Percentiles rank a stretch among this genome's conserved stretches.
Conservation (phyloP, 2,329 filamentous ascomycete species). For the Calonectria leucothoes region DNA sequence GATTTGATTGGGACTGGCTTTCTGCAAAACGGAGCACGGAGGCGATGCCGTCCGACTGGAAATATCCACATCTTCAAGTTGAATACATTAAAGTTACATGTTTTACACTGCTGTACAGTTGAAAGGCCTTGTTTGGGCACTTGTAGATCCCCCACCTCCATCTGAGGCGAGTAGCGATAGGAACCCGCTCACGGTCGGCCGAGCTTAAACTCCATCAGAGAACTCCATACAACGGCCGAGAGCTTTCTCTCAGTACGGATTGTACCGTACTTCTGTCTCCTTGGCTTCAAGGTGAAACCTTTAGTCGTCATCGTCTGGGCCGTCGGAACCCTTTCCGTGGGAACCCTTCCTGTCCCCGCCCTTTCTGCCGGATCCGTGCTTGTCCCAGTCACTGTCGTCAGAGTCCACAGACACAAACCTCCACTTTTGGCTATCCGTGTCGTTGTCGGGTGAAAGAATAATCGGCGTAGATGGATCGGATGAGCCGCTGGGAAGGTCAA, state of each 20-base stretch:
- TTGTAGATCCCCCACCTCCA: background rate
- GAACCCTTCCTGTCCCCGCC: too few relatives aligned
- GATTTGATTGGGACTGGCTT: background rate
- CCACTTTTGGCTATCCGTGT: background rate
- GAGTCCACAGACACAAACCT: background rate
- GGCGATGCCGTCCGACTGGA: background rate
- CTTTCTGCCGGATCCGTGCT: background rate
- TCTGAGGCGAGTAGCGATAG: background rate
- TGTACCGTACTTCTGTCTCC: too few relatives aligned
- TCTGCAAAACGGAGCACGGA: background rate
- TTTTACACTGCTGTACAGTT: background rate
- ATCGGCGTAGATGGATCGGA: background rate
- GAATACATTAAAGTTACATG: background rate
- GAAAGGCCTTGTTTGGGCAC: background rate
- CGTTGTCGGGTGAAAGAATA: background rate
- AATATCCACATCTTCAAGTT: background rate
- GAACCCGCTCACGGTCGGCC: slow-evolving; percentile 1
- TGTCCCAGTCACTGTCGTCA: background rate
- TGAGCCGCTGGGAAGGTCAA: background rate
- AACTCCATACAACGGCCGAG: slow-evolving; percentile 5
- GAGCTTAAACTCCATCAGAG: slow-evolving; percentile 2
- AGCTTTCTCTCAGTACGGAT: background rate
- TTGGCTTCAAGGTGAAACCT: background rate
- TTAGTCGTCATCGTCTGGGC: background rate
- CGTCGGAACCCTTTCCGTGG: background rate